These are phyloP conservation scores for Populus hybrid DNA, from an alignment of 441 rosid species.

Conservation along the genomic window DNA sequence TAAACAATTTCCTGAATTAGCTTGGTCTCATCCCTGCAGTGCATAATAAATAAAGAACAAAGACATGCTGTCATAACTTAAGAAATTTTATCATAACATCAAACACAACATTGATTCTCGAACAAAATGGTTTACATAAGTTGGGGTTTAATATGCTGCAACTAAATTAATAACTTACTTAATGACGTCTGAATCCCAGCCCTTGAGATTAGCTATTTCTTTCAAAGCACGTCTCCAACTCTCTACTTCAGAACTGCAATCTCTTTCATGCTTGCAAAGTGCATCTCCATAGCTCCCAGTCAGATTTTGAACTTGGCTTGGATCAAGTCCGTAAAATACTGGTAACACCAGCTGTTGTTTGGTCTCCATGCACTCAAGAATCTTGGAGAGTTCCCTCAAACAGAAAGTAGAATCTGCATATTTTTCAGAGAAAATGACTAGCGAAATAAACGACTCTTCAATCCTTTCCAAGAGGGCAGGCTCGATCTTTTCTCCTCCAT, in stretches of 20 bases:
- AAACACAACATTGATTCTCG: too few species aligned
- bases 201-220: too few species aligned
- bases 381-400: slow-evolving; percentile 12
- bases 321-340: too few species aligned
- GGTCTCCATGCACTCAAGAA: background rate
- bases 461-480: background rate
- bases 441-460: background rate
- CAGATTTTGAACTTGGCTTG: too few species aligned
- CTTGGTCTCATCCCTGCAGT: background rate
- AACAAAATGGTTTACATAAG: too few species aligned
- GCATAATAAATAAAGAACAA: background rate
- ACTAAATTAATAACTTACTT: too few species aligned
- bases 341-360: background rate
- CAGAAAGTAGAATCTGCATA: background rate
- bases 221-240: slow-evolving; percentile 27
- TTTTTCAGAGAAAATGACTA: background rate
- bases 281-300: too few species aligned
- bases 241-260: too few species aligned
- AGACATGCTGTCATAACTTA: background rate
- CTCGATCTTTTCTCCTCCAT: background rate
- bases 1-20: background rate
- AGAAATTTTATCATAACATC: too few species aligned
- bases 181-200: too few species aligned
- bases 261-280: too few species aligned
- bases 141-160: too few species aligned